phyloP scores from a whole-genome alignment of 2,329 filamentous ascomycete species.

The Verticillium isaacii region DNA sequence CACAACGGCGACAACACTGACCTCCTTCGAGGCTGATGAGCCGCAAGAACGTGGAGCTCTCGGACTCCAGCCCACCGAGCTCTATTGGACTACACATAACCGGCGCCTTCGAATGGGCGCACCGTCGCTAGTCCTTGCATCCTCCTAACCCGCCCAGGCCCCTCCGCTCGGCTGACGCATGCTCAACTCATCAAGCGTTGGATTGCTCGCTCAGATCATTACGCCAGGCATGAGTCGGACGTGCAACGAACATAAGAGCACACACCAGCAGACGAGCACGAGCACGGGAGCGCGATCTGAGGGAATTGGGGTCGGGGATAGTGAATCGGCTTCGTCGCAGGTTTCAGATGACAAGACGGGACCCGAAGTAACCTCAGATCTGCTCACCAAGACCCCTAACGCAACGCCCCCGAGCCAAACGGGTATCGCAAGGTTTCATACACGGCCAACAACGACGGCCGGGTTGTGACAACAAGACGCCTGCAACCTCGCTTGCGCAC shows the following conservation, averaged over 20 bases:
- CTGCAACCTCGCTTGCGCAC: neutral
- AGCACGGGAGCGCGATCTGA: neutral
- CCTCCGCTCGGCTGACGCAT: neutral
- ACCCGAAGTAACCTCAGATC: neutral
- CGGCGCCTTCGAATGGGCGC: neutral
- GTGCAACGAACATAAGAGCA: too few species aligned
- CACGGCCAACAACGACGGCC: neutral
- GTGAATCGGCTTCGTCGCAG: neutral
- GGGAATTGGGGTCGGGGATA: neutral
- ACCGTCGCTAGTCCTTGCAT: neutral
- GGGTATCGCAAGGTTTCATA: neutral
- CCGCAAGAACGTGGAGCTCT: neutral
- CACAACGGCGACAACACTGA: neutral
- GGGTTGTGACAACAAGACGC: neutral
- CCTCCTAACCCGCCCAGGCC: neutral
- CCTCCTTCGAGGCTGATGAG: neutral
- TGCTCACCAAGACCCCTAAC: neutral
- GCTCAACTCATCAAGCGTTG: neutral
- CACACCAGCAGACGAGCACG: too few species aligned
- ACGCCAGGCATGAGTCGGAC: too few species aligned
- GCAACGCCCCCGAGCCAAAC: neutral
- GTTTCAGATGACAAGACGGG: neutral
- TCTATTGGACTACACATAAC: neutral
- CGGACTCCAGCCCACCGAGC: neutral
- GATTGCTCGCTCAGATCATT: neutral